These are phyloP conservation scores for Rhizophagus sp. DNA, from an alignment of 192 early-diverging fungal species.

Conservation along the genomic window DNA sequence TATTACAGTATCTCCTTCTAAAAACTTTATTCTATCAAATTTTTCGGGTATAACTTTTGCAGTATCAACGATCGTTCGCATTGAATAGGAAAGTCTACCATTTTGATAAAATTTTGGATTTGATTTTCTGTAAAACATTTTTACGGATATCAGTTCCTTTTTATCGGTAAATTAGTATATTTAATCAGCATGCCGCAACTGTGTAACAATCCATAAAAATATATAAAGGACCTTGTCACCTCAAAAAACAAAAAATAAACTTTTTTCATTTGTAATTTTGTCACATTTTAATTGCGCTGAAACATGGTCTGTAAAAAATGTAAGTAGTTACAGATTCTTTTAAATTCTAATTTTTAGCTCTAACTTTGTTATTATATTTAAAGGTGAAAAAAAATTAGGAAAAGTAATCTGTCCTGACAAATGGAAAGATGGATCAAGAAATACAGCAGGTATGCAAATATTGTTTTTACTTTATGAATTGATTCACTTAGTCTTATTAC, in stretches of 20 bases:
- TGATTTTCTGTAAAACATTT: neutral
- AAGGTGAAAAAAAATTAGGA: slow-evolving; percentile 61
- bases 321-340: slow-evolving; percentile 18
- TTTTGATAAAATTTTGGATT: neutral
- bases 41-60: neutral
- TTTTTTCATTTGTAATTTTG: too few relatives aligned
- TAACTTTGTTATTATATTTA: slow-evolving; percentile 2
- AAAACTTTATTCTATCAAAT: neutral
- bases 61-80: neutral
- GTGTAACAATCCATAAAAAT: neutral
- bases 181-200: neutral
- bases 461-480: neutral
- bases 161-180: too few relatives aligned
- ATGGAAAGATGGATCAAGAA: slow-evolving; percentile 66
- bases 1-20: slow-evolving; percentile 21
- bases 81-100: neutral
- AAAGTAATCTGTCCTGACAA: slow-evolving; percentile 63
- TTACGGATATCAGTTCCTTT: too few relatives aligned
- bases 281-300: neutral
- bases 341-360: neutral
- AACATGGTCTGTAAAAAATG: slow-evolving; percentile 58
- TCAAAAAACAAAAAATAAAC: too few relatives aligned
- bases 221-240: too few relatives aligned
- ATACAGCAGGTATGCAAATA: slow-evolving; percentile 41
- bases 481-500: neutral